Conservation (phyloP, 192 early-diverging fungal genomes). For the Coemansia sp. region DNA sequence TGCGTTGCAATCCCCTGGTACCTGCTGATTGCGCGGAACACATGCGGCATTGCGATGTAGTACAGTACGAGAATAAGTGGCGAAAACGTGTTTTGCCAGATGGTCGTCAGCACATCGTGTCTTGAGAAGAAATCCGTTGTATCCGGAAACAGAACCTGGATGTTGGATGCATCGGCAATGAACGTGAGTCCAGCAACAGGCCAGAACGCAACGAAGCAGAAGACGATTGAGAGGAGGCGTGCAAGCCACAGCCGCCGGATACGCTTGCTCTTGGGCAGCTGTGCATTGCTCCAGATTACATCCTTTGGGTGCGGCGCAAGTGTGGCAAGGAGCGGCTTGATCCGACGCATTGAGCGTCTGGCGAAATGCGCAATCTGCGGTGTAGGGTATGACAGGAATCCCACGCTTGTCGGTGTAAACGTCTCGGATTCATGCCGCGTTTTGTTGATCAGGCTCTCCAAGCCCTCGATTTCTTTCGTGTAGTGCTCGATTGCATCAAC, state of each 20-base stretch:
- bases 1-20: constrained; percentile 74
- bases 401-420: constrained; percentile 66
- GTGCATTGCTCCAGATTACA: constrained; percentile 74
- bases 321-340: constrained; percentile 19
- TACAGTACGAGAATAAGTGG: constrained; percentile 69
- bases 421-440: constrained; percentile 52
- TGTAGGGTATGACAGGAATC: constrained; percentile 67
- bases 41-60: constrained; percentile 65
- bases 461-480: constrained; percentile 61
- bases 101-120: constrained; percentile 58
- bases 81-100: constrained; percentile 68
- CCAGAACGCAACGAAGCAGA: constrained; percentile 69
- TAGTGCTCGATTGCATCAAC: constrained; percentile 77
- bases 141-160: constrained; percentile 59
- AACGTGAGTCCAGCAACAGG: constrained; percentile 67
- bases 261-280: constrained; percentile 58
- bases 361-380: constrained; percentile 57
- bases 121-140: constrained; percentile 53
- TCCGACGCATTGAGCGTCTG: constrained; percentile 29
- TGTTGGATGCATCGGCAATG: constrained; percentile 60
- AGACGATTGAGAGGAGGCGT: constrained; percentile 55
- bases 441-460: constrained; percentile 60
- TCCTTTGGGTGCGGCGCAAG: constrained; percentile 75
- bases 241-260: constrained; percentile 43
- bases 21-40: constrained; percentile 64